Conservation (phyloP, 2,329 filamentous ascomycete genomes). For the Monosporascus sp. region DNA sequence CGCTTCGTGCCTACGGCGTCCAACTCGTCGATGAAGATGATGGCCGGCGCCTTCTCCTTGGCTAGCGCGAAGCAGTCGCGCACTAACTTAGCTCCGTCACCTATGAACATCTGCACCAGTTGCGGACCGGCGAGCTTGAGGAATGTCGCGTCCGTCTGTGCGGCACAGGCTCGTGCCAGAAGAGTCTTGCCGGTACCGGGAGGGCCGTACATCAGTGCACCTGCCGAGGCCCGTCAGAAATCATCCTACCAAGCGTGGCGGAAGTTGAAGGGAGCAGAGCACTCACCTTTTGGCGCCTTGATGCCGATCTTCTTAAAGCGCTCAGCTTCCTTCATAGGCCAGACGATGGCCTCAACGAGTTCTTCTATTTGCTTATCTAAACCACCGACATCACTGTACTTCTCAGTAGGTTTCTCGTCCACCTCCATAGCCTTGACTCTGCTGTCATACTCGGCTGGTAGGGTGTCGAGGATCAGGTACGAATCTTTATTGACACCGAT, state of each 20-base stretch:
- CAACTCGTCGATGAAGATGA: conserved; percentile 99
- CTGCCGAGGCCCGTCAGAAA: conserved; percentile 38
- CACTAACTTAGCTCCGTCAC: conserved; percentile 95
- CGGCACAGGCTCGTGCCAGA: conserved; percentile 89
- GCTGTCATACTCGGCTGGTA: conserved; percentile 97
- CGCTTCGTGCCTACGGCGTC: conserved; percentile 98
- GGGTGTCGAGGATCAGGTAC: conserved; percentile 91
- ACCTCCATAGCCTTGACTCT: conserved; percentile 99
- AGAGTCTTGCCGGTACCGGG: conserved; percentile 88
- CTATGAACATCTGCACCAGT: conserved; percentile 99
- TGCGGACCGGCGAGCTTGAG: conserved; percentile 96
- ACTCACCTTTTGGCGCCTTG: conserved; percentile 93
- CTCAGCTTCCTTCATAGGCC: conserved; percentile 99
- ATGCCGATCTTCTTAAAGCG: conserved; percentile 99
- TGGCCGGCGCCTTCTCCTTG: conserved; percentile 97
- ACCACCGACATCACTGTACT: conserved; percentile 96
- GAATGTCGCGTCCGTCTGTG: conserved; percentile 97
- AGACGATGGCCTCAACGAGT: conserved; percentile 95
- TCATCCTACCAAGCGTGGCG: neutral
- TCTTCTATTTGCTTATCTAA: conserved; percentile 99
- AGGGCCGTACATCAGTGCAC: conserved; percentile 95
- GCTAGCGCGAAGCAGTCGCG: conserved; percentile 95
- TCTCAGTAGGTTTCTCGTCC: conserved; percentile 98
- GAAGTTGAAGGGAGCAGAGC: conserved; percentile 1
- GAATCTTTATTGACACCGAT: conserved; percentile 99